phyloP scores from a whole-genome alignment of 768 basidiomycete genomes.

The Hygrophorus pudorinus region DNA sequence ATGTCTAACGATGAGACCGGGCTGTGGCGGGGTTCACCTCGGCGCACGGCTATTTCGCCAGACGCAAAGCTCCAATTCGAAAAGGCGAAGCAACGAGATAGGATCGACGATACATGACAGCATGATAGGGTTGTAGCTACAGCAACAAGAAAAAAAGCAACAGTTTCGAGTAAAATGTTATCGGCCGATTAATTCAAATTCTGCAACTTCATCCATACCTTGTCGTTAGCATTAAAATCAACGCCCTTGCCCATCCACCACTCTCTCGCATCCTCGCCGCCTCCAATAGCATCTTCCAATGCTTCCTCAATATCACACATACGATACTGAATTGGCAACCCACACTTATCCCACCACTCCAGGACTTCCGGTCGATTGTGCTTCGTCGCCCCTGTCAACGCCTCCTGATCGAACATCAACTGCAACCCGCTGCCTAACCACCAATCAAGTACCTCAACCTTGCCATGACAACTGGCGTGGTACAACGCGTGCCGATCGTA shows the following conservation, averaged over 20 bases:
- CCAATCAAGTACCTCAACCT: conserved; percentile 74
- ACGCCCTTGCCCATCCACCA: conserved; percentile 83
- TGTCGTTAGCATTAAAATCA: conserved; percentile 75
- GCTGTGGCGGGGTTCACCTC: too few relatives aligned
- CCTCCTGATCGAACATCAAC: conserved; percentile 72
- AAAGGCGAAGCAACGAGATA: too few relatives aligned
- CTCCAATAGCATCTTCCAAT: conserved; percentile 76
- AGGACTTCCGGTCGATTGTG: conserved; percentile 75
- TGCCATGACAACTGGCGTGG: conserved; percentile 72
- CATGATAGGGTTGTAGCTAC: too few relatives aligned
- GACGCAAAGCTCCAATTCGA: too few relatives aligned
- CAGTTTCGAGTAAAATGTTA: background rate
- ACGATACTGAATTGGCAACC: conserved; percentile 73
- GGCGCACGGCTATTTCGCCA: too few relatives aligned
- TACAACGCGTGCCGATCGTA: conserved; percentile 72
- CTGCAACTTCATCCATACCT: conserved; percentile 83
- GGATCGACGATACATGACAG: too few relatives aligned
- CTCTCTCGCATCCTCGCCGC: conserved; percentile 59
- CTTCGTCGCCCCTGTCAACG: conserved; percentile 67
- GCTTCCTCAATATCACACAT: conserved; percentile 92
- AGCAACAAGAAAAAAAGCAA: too few relatives aligned
- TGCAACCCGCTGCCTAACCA: conserved; percentile 74
- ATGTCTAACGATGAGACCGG: too few relatives aligned
- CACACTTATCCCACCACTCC: conserved; percentile 82
- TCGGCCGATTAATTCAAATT: conserved; percentile 60